These are phyloP conservation scores for Chlorella variabilis DNA, from an alignment of 163 green algal genomes.

Conservation along the genomic window DNA sequence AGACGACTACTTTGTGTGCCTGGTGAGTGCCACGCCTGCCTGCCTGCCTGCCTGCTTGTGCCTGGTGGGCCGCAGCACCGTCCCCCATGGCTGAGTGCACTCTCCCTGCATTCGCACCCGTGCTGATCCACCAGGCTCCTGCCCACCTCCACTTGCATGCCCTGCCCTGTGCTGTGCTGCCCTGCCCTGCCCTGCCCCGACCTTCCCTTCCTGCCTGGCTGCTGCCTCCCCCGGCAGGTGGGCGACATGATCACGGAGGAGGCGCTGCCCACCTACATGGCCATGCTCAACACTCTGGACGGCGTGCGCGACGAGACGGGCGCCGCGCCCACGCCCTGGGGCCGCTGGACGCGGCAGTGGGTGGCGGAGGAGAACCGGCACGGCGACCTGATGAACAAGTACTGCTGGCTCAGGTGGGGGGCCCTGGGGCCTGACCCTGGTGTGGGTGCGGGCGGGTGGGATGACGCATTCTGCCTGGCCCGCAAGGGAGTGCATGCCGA, in stretches of 20 bases:
- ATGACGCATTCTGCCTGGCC: too few relatives aligned
- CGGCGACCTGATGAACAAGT: conserved; percentile 86
- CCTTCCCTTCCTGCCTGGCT: too few relatives aligned
- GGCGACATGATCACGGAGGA: conserved; percentile 99
- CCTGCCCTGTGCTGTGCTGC: too few relatives aligned
- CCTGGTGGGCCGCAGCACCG: too few relatives aligned
- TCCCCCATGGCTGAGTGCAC: too few relatives aligned
- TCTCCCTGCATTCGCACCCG: too few relatives aligned
- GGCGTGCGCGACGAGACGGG: conserved; percentile 92
- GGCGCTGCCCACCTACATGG: conserved; percentile 99
- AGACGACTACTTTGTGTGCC: conserved; percentile 95
- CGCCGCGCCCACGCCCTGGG: conserved; percentile 54
- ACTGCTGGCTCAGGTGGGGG: conserved; percentile 48
- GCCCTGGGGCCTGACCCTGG: not conserved
- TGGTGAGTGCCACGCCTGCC: conserved; percentile 47
- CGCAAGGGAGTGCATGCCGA: too few relatives aligned
- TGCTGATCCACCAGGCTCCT: too few relatives aligned
- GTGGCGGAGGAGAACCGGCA: conserved; percentile 87
- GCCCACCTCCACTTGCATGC: too few relatives aligned
- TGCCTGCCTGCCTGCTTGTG: too few relatives aligned
- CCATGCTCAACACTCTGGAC: conserved; percentile 99
- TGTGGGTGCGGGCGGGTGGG: not conserved
- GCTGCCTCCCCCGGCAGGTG: too few relatives aligned
- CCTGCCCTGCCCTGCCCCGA: too few relatives aligned
- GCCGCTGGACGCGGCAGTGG: conserved; percentile 60